Conservation (phyloP, 106 monocot genomes). For the Posidonia australis region DNA sequence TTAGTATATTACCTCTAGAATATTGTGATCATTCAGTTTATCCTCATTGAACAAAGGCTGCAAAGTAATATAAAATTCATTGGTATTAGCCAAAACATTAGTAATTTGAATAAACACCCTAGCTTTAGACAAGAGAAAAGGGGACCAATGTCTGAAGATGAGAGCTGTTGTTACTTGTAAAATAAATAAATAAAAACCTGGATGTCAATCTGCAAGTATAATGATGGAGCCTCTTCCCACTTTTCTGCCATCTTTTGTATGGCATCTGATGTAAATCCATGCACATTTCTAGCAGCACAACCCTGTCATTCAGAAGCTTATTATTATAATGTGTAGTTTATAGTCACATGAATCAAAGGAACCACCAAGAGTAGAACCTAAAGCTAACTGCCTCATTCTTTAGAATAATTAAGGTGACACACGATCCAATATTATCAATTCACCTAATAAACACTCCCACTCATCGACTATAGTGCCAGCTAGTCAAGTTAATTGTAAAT, state of each 20-base stretch:
- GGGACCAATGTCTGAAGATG: neutral
- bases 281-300: slow-evolving; percentile 97
- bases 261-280: slow-evolving; percentile 65
- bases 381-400: too few species aligned
- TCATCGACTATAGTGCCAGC: too few species aligned
- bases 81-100: neutral
- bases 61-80: slow-evolving; percentile 3
- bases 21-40: slow-evolving; percentile 50
- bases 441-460: too few species aligned
- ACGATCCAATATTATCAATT: too few species aligned
- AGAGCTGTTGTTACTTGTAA: neutral
- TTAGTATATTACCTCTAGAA: slow-evolving; percentile 71
- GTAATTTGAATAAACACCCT: too few species aligned
- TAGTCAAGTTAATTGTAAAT: too few species aligned
- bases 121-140: too few species aligned
- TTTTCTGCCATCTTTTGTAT: slow-evolving; percentile 76
- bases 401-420: too few species aligned
- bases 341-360: too few species aligned
- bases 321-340: neutral
- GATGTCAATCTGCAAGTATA: slow-evolving; percentile 72
- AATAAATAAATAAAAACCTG: slow-evolving; percentile 32
- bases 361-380: too few species aligned
- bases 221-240: slow-evolving; percentile 89
- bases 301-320: slow-evolving; percentile 34
- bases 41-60: slow-evolving; percentile 77